Base-by-base conservation (phyloP, 495 filamentous ascomycete species). In the Penicillium samsonianum region DNA sequence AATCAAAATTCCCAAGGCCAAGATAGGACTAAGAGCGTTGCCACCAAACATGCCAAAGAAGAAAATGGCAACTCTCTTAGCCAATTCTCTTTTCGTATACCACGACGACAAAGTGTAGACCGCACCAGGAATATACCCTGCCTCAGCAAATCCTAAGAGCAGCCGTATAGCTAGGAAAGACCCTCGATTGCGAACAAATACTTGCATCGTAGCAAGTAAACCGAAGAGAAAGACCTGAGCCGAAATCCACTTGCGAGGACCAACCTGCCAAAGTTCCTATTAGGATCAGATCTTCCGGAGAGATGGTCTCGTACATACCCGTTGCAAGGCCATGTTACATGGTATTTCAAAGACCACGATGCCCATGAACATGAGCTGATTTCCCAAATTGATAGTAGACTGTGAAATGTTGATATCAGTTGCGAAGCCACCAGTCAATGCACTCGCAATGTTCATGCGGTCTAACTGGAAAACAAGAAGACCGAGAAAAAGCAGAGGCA, bases 91-190 rank as follows among this genome's bases (percentile, higher is more conserved):
- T 17, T 65, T 67, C 49, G 78, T 80, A 60, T 85, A 84, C 80
- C 81, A 84, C 9, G 75, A 73, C 0, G 82, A 81, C 20, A 84
- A 66, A 4, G 80, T 83, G 47, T 76, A 85, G 22, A 85, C 71
- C 1, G 76, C 71, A 8, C 74, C 81, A 0, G 82, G 82, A n/a
- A 84, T 84, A 60, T 81, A 85, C 0, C 82, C 82, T 0, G 80
- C 75, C 48, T 84, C 82, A 25, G 74, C 73, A 17, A 82, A 69
- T 6, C 80, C 82, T 10, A 84, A 73, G 0, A 83, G 56, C 0
- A 77, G 35, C 25, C 82, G 65, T 1, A 76, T 80, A 1, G 67
- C 43, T 0, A 83, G 60, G 50, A 77, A 84, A 0, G 73, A 69
- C 0, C 60, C 71, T 17, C 70, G 63, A 19, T 78, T 71, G 4